phyloP scores from a whole-genome alignment of 495 filamentous ascomycete genomes.

The Bacidia gigantensis region DNA sequence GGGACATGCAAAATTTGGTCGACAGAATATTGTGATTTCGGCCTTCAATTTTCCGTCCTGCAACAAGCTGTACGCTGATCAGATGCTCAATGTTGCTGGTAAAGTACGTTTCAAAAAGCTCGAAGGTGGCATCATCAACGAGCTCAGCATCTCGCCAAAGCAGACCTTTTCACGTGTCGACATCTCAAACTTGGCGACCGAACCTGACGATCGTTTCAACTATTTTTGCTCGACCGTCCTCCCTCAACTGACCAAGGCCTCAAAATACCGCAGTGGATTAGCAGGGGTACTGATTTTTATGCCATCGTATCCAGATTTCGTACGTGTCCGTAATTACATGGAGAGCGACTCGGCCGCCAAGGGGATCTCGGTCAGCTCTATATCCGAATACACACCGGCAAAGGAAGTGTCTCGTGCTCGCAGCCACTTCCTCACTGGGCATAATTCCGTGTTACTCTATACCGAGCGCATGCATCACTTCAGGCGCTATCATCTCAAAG shows the following conservation, averaged over 20 bases:
- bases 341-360: constrained; percentile 53
- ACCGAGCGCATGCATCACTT: constrained; percentile 93
- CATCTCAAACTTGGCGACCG: constrained; percentile 45
- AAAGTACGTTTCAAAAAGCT: constrained; percentile 54
- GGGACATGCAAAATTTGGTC: constrained; percentile 59
- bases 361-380: constrained; percentile 63
- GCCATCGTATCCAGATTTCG: constrained; percentile 85
- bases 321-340: constrained; percentile 83
- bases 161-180: constrained; percentile 91
- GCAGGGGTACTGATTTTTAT: constrained; percentile 71
- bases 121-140: constrained; percentile 49
- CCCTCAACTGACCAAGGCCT: constrained; percentile 45
- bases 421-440: constrained; percentile 71
- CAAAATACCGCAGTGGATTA: constrained; percentile 23
- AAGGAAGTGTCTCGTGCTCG: constrained; percentile 68
- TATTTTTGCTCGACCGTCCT: constrained; percentile 74
- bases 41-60: constrained; percentile 83
- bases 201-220: constrained; percentile 83
- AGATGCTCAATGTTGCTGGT: constrained; percentile 68
- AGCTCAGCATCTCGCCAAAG: constrained; percentile 49
- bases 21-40: constrained; percentile 69
- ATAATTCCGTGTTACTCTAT: constrained; percentile 75
- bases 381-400: constrained; percentile 74
- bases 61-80: constrained; percentile 58
- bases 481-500: constrained; percentile 62